Conservation (phyloP, 176 grass and related monocot genomes). For the Oryza punctata region DNA sequence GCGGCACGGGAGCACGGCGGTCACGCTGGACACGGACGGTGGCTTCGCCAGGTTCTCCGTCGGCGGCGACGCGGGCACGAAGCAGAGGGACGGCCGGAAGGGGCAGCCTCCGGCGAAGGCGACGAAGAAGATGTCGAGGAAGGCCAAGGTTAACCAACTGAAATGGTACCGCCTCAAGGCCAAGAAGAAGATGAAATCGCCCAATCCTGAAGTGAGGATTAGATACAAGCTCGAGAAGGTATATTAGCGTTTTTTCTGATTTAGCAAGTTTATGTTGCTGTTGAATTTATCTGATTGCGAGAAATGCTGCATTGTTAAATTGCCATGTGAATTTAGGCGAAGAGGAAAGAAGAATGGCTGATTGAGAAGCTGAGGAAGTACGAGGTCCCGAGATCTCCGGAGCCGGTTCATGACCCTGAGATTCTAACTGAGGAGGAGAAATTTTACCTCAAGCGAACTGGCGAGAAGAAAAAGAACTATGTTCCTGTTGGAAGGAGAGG, state of each 20-base stretch:
- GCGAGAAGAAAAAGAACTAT: constrained; percentile 82
- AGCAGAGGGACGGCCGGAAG: background rate
- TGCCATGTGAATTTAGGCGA: constrained; percentile 46
- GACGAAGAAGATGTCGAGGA: constrained; percentile 68
- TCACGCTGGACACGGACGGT: constrained; percentile 49
- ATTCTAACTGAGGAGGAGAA: constrained; percentile 76
- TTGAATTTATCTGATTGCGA: background rate
- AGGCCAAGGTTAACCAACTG: constrained; percentile 75
- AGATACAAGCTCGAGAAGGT: constrained; percentile 76
- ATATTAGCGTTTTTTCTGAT: background rate
- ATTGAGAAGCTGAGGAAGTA: constrained; percentile 88
- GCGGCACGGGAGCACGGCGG: constrained; percentile 40
- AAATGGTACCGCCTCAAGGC: constrained; percentile 80
- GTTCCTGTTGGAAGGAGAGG: constrained; percentile 75
- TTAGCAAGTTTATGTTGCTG: background rate
- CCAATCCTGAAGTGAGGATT: constrained; percentile 82
- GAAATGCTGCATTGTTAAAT: constrained; percentile 1
- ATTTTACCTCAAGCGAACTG: constrained; percentile 62
- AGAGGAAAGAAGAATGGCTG: constrained; percentile 84
- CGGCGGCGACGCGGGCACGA: constrained; percentile 3
- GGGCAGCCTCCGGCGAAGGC: background rate
- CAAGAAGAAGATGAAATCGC: constrained; percentile 82
- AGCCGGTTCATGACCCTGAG: constrained; percentile 66
- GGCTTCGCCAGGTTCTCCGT: constrained; percentile 51
- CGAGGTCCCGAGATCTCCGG: constrained; percentile 37